Evolutionary conservation across 371 early-diverging fungal genomes (phyloP), one percentile per base, ranked within the genome.

Genomic region (Batkoa obscura): DNA sequence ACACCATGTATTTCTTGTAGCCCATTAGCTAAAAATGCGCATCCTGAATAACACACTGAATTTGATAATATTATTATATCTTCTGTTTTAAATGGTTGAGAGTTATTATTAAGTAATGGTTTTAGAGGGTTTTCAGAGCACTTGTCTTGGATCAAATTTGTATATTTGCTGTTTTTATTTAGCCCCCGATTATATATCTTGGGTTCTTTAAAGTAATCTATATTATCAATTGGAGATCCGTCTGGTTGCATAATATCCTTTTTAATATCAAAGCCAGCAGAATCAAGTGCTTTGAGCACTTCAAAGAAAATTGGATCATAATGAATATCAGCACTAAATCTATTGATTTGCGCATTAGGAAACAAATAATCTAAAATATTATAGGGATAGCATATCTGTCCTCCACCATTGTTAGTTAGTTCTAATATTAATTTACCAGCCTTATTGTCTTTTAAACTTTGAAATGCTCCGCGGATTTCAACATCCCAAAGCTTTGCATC

Each of bases 301-400:
- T 50, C 13, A 31, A 31, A 34, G 32, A 50, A 36, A 17, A 34
- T 13, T 34, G 50, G 34, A 36, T 12, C 34, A 17, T 36, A 17
- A 13, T 50, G 17, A 17, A 50, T 50, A 34, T 50, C 50, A 36
- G 50, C 34, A 34, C 17, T 17, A 5, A 50, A 50, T 5, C 34
- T 4, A 13, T 30, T 13, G 13, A 31, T 8, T n/a, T n/a, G 13
- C 2, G 50, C 15, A 10, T 23, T 12, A 15, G 67, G 67, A 48
- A 64, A 67, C 2, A 67, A 58, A 9, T 57, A 59, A 23, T 67
- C 63, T 1, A 67, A 55, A 9, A 67, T 61, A 45, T 64, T 62
- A 4, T 64, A 62, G 0, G 63, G 65, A 61, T 60, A 62, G 38
- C 64, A 64, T 9, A 67, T 64, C n/a, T 62, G 60, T 0, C 67